Evolutionary conservation across 306 rosid genomes (phyloP).

Genomic region (Glycine soja): DNA sequence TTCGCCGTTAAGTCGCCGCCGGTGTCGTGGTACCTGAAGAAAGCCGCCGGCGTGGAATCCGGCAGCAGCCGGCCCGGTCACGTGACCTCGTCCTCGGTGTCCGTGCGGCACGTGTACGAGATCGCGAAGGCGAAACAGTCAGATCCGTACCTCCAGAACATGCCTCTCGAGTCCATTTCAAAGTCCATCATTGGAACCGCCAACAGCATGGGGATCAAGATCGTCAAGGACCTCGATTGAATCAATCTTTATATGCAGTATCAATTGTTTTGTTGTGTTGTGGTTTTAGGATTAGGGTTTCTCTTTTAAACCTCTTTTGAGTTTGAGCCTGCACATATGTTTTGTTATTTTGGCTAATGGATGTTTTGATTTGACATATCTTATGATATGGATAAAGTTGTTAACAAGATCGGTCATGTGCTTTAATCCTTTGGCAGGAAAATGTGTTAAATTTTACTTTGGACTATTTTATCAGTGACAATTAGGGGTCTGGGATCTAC

Average conservation of each 20-base stretch:
- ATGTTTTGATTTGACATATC: too few species aligned
- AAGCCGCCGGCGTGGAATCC: constrained; percentile 75
- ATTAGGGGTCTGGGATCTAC: too few species aligned
- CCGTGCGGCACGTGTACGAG: constrained; percentile 72
- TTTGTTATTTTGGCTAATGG: too few species aligned
- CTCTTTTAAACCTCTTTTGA: background rate
- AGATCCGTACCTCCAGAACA: constrained; percentile 64
- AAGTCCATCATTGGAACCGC: constrained; percentile 88
- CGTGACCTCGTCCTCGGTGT: constrained; percentile 65
- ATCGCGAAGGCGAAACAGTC: constrained; percentile 85
- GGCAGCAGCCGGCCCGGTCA: constrained; percentile 84
- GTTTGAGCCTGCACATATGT: too few species aligned
- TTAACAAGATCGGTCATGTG: too few species aligned
- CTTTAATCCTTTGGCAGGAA: too few species aligned
- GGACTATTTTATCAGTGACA: too few species aligned
- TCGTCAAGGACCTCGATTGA: constrained; percentile 78
- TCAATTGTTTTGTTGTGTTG: background rate
- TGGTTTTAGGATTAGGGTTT: background rate
- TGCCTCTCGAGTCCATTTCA: constrained; percentile 71
- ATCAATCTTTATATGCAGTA: too few species aligned
- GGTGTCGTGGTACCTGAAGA: constrained; percentile 83
- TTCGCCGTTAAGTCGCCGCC: constrained; percentile 79
- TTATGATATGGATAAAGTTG: too few species aligned
- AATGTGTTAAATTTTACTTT: too few species aligned
- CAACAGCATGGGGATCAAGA: constrained; percentile 77